phyloP scores from a whole-genome alignment of 192 early-diverging fungal species.

The Coemansia sp. region DNA sequence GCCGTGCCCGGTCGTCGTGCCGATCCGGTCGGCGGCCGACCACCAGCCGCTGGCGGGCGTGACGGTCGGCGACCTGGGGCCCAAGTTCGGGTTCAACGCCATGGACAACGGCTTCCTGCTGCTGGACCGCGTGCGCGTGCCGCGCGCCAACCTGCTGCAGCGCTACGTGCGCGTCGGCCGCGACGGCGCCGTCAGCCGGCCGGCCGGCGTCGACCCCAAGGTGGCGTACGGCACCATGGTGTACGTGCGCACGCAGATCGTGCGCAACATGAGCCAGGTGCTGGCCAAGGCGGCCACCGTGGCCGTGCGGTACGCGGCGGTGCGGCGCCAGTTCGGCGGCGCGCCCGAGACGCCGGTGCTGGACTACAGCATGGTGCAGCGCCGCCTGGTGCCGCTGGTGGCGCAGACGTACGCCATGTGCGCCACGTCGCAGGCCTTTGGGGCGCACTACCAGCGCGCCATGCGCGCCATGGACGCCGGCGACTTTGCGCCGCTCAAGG shows the following conservation, averaged over 20 bases:
- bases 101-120: conserved; percentile 88
- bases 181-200: conserved; percentile 72
- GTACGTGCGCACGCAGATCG: conserved; percentile 76
- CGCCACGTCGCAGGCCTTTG: conserved; percentile 69
- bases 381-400: conserved; percentile 71
- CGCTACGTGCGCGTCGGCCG: conserved; percentile 73
- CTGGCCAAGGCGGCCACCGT: conserved; percentile 74
- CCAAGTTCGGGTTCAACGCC: conserved; percentile 86
- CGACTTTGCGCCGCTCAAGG: conserved; percentile 69
- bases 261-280: conserved; percentile 59
- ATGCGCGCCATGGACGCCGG: conserved; percentile 60
- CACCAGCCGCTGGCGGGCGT: conserved; percentile 78
- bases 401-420: conserved; percentile 76
- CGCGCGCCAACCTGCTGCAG: conserved; percentile 76
- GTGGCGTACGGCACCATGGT: conserved; percentile 89
- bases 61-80: conserved; percentile 86
- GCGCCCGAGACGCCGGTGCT: conserved; percentile 68
- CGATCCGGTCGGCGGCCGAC: conserved; percentile 73
- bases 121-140: conserved; percentile 81
- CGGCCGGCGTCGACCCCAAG: conserved; percentile 72
- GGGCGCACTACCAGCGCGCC: conserved; percentile 64
- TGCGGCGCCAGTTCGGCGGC: conserved; percentile 72
- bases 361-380: conserved; percentile 81
- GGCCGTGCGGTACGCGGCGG: conserved; percentile 70
- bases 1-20: conserved; percentile 80